Evolutionary conservation across 768 basidiomycete species (phyloP), one percentile per base, ranked within the genome.

Genomic region (Mycena alexandri): DNA sequence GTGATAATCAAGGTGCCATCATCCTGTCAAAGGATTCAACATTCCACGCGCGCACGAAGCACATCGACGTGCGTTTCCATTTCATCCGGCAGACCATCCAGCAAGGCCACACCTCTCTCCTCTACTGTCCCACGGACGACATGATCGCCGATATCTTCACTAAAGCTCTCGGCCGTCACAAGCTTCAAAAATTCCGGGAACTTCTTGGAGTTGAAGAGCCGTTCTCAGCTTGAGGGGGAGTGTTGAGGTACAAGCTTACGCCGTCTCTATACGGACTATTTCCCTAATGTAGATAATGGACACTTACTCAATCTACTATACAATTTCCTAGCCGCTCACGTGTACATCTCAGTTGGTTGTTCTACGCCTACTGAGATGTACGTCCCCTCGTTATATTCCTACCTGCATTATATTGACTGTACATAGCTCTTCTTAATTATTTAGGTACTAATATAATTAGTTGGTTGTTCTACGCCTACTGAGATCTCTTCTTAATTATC

Each of bases 61-160:
- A 82, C 70, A 81, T 82, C 55, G 78, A 80, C 56, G 75, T 79
- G n/a, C 69, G 71, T 0, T 76, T 75, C 66, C 81, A 82, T 67
- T 79, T 76, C 56, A 75, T 81, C 47, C 68, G 75, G 9, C 68
- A 78, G 38, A 65, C 57, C 12, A 55, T 81, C 38, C 63, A 74
- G 21, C 29, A 71, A n/a, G 68, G 71, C 14, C 70, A 41, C 5
- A 59, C 67, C 67, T n/a, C 29, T 13, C 41, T 65, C 34, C 47
- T 56, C 9, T 75, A 67, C 25, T 72, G 67, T 42, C 74, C 76
- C 1, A 79, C 77, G 12, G 54, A 59, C 1, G 61, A 75, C 16
- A 79, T 77, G 72, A 13, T 71, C 4, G 79, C 79, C 3, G 78
- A 81, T 63, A 60, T 73, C 14, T 70, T 81, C 48, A 80, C 75